Base-by-base conservation (phyloP, 441 rosid species). In the Manihot esculenta region DNA sequence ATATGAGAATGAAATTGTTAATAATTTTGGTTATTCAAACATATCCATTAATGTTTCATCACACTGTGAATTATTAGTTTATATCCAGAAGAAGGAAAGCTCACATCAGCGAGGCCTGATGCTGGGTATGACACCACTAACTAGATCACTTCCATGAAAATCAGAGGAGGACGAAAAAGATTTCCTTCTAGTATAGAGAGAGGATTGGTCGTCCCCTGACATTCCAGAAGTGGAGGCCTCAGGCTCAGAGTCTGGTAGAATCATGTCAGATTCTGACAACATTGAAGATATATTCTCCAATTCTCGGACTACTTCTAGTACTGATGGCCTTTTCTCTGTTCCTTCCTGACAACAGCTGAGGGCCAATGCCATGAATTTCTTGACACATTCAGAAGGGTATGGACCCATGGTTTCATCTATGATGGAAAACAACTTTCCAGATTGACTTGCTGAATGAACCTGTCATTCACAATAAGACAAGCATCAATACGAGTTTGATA, bases 81-180 rank as follows among this genome's bases (percentile, higher is more conserved):
- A 2, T 47, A 4, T 18, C 8, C 4, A 49, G 3, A 18, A 49
- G 53, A 15, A 49, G n/a, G 7, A 49, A 49, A 49, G 49, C 54
- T 49, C 54, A 18, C 54, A 18, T 78, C 74, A 86, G 48, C 87
- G 89, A 76, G 98, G 86, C n/a, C 69, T 24, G 62, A 93, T 73
- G 38, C 76, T 79, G 54, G 94, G 93, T 66, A 80, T 65, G 53
- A 61, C 85, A 4, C 87, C 92, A 41, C 98, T 88, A 26, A 80
- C 51, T 54, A 88, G 96, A 79, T 91, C 90, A 67, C 93, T 91
- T 15, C 83, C 86, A 1, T 61, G 63, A 41, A 76, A 42, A 68
- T 73, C 70, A 0, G 54, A 55, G 3, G 80, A 76, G 3, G 80
- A 76, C 30, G 49, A 27, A 1, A 45, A 49, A 15, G 68, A 71